These are phyloP conservation scores for Haplosporangium sp. DNA, from an alignment of 371 early-diverging fungal species.

Conservation along the genomic window DNA sequence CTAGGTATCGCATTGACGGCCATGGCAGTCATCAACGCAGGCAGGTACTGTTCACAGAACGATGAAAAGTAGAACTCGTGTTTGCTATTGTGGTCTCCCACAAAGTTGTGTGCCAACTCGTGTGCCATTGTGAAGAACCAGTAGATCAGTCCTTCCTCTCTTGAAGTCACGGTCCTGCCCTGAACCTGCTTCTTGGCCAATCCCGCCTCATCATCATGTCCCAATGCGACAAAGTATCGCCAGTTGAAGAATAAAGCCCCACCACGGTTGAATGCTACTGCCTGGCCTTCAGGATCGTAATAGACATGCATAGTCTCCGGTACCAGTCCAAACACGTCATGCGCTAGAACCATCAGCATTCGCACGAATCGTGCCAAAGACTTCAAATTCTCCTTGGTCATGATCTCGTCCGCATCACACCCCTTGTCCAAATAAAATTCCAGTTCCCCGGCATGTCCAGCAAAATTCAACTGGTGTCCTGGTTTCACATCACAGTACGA, in stretches of 20 bases:
- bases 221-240: slow-evolving; percentile 79
- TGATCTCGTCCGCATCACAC: slow-evolving; percentile 56
- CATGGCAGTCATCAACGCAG: slow-evolving; percentile 56
- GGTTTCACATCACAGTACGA: slow-evolving; percentile 67
- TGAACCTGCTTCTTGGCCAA: slow-evolving; percentile 12
- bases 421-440: slow-evolving; percentile 67
- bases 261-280: slow-evolving; percentile 87
- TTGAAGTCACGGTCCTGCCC: slow-evolving; percentile 46
- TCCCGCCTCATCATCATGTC: slow-evolving; percentile 57
- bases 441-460: slow-evolving; percentile 60
- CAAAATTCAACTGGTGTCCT: slow-evolving; percentile 66
- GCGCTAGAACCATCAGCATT: slow-evolving; percentile 65
- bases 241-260: slow-evolving; percentile 88
- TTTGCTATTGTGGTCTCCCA: slow-evolving; percentile 59
- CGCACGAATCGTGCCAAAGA: slow-evolving; percentile 66
- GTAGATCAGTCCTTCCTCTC: slow-evolving; percentile 72
- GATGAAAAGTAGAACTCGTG: slow-evolving; percentile 82
- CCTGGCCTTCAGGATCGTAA: slow-evolving; percentile 73
- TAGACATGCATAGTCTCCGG: slow-evolving; percentile 76
- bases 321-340: slow-evolving; percentile 73
- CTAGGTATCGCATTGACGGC: slow-evolving; percentile 14
- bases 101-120: slow-evolving; percentile 91
- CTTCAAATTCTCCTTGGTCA: slow-evolving; percentile 58
- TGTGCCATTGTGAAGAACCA: slow-evolving; percentile 93
- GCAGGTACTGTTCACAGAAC: slow-evolving; percentile 82